A percentile compares a stretch with the other conserved stretches of the same genome.
phyloP scores from a whole-genome alignment of 257 asterid genomes.

The Solanum infundibuliforme region DNA sequence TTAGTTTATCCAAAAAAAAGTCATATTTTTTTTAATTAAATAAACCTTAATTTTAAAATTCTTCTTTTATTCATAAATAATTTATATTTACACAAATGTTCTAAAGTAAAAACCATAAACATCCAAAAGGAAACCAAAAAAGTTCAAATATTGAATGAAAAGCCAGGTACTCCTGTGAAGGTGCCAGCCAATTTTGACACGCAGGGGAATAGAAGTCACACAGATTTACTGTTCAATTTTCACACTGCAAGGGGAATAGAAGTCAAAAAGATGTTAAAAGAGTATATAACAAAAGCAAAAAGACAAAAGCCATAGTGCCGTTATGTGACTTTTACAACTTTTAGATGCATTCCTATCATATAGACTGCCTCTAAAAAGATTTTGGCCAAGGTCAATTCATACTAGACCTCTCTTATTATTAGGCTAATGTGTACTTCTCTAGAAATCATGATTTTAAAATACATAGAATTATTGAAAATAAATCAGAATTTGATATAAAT shows the following conservation, averaged over 20 bases:
- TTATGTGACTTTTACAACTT: slow-evolving; percentile 16
- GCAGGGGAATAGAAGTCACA: background rate
- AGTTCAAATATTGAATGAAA: background rate
- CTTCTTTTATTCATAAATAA: no score
- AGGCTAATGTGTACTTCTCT: background rate
- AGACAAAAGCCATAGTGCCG: slow-evolving; percentile 18
- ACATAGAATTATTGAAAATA: no score
- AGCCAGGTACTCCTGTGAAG: background rate
- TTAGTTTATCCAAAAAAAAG: background rate
- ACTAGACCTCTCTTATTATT: background rate
- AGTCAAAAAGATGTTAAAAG: background rate
- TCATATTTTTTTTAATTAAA: no score
- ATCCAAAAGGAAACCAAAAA: background rate
- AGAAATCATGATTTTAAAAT: no score
- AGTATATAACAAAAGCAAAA: slow-evolving; percentile 5
- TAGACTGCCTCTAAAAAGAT: background rate
- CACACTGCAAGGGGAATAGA: background rate
- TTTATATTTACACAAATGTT: no score
- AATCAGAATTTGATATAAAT: no score
- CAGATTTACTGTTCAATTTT: background rate
- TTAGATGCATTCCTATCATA: background rate
- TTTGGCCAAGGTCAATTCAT: background rate
- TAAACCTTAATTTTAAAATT: background rate
- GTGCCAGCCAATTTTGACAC: background rate
- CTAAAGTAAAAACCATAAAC: background rate